Evolutionary conservation across 176 grass and related monocot species (phyloP).

Genomic region (Zea luxurians): DNA sequence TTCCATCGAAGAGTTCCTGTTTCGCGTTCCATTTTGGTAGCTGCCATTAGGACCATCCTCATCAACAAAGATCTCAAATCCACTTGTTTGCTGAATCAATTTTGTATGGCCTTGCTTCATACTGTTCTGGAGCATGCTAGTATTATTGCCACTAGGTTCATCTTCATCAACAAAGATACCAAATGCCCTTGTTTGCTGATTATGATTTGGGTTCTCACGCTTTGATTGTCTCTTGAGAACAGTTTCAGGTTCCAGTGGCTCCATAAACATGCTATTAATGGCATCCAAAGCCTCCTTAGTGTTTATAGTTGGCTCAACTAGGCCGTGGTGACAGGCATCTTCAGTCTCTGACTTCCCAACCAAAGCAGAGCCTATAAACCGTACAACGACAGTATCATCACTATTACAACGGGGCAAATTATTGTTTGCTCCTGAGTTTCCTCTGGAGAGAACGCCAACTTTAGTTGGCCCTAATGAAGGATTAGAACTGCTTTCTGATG

Average conservation of each 20-base stretch:
- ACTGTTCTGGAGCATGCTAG: conserved; percentile 25
- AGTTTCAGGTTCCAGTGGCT: conserved; percentile 75
- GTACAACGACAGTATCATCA: conserved; percentile 82
- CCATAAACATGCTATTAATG: conserved; percentile 88
- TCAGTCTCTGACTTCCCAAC: conserved; percentile 84
- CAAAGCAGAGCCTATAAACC: conserved; percentile 82
- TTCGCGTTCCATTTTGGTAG: conserved; percentile 27
- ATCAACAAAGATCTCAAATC: conserved; percentile 78
- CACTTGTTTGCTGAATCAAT: conserved; percentile 45
- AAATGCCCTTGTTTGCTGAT: conserved; percentile 60
- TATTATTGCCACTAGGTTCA: conserved; percentile 19
- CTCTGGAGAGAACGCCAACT: conserved; percentile 34
- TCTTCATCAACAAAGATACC: conserved; percentile 84
- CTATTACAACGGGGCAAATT: conserved; percentile 48
- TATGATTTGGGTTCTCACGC: conserved; percentile 40
- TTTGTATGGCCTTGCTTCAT: conserved; percentile 41
- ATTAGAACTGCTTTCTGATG: conserved; percentile 46
- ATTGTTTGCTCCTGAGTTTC: conserved; percentile 40
- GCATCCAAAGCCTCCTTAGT: conserved; percentile 79
- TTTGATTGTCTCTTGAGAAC: conserved; percentile 61
- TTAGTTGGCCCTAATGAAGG: conserved; percentile 27
- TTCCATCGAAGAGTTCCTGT: conserved; percentile 38
- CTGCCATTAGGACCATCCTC: conserved; percentile 45
- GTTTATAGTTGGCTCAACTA: conserved; percentile 87
- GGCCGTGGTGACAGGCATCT: conserved; percentile 88